These are phyloP conservation scores for Sporothrix mexicana DNA, from an alignment of 2,329 filamentous ascomycete genomes.

Conservation along the genomic window DNA sequence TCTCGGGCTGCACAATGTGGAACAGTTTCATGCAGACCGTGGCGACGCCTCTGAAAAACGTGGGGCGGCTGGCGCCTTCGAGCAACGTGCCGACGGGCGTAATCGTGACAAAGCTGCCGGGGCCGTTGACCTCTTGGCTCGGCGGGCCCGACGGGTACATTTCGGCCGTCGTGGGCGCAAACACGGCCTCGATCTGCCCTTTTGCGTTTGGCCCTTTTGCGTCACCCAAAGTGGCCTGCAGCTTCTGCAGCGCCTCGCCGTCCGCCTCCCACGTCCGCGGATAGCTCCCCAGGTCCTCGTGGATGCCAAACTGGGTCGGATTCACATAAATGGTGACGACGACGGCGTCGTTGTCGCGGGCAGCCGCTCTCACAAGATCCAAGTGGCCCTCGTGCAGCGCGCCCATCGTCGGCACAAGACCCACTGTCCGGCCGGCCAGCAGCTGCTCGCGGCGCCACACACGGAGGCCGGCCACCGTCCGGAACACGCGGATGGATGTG, in stretches of 20 bases:
- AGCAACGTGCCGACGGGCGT: slow-evolving; percentile 81
- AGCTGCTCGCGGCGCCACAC: slow-evolving; percentile 70
- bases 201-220: no score
- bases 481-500: slow-evolving; percentile 72
- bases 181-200: slow-evolving; percentile 66
- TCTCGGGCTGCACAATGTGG: slow-evolving; percentile 78
- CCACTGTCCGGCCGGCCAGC: slow-evolving; percentile 72
- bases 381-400: slow-evolving; percentile 93
- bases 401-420: slow-evolving; percentile 96
- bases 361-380: slow-evolving; percentile 82
- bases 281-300: slow-evolving; percentile 87
- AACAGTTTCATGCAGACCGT: slow-evolving; percentile 96
- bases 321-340: slow-evolving; percentile 96
- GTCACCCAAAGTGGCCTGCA: slow-evolving; percentile 65
- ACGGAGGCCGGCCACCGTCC: slow-evolving; percentile 73
- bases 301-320: slow-evolving; percentile 90
- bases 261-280: slow-evolving; percentile 89
- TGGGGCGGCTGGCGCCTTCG: slow-evolving; percentile 84
- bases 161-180: slow-evolving; percentile 78
- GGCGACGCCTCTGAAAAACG: slow-evolving; percentile 95
- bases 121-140: slow-evolving; percentile 72
- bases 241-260: slow-evolving; percentile 65
- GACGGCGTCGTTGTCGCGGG: slow-evolving; percentile 81
- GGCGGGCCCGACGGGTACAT: slow-evolving; percentile 88
- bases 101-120: slow-evolving; percentile 89